Evolutionary conservation across 2,329 filamentous ascomycete genomes (phyloP).

Genomic region (Penicillium sp.): DNA sequence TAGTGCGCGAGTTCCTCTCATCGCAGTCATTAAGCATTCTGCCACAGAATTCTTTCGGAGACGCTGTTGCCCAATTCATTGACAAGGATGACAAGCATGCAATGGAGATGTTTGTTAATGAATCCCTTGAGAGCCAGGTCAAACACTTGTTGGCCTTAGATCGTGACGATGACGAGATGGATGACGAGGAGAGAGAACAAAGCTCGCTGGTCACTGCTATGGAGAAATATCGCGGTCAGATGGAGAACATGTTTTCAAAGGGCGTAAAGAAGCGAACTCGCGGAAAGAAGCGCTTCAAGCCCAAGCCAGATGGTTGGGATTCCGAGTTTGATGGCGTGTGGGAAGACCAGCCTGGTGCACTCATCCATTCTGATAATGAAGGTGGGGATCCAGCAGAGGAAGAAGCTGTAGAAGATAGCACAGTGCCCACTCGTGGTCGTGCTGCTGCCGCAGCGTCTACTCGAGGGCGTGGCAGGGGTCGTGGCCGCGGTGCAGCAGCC

Average conservation of each 20-base stretch:
- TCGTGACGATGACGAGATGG: conserved; percentile 66
- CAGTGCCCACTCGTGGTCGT: conserved; percentile 29
- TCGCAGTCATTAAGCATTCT: conserved; percentile 89
- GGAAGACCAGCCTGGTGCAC: conserved; percentile 72
- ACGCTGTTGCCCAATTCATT: conserved; percentile 89
- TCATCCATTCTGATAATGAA: conserved; percentile 54
- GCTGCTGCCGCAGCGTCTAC: conserved; percentile 39
- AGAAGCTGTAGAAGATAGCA: conserved; percentile 49
- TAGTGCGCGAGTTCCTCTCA: conserved; percentile 82
- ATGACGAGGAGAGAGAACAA: conserved; percentile 65
- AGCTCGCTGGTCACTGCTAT: conserved; percentile 71
- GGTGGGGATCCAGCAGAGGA: conserved; percentile 48
- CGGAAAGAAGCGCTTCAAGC: conserved; percentile 62
- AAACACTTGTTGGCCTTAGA: conserved; percentile 66
- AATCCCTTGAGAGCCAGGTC: conserved; percentile 68
- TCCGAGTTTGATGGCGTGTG: conserved; percentile 84
- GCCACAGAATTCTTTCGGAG: conserved; percentile 86
- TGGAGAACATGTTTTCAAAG: conserved; percentile 68
- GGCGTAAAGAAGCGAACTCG: conserved; percentile 58
- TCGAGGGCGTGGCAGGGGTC: conserved; percentile 49
- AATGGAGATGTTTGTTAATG: conserved; percentile 76
- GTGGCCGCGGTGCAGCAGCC: conserved; percentile 42
- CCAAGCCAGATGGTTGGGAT: conserved; percentile 79
- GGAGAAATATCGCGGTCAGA: conserved; percentile 65
- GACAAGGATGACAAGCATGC: conserved; percentile 93